Conservation (phyloP, 2,329 filamentous ascomycete species). For the Tympanopsis confertula region DNA sequence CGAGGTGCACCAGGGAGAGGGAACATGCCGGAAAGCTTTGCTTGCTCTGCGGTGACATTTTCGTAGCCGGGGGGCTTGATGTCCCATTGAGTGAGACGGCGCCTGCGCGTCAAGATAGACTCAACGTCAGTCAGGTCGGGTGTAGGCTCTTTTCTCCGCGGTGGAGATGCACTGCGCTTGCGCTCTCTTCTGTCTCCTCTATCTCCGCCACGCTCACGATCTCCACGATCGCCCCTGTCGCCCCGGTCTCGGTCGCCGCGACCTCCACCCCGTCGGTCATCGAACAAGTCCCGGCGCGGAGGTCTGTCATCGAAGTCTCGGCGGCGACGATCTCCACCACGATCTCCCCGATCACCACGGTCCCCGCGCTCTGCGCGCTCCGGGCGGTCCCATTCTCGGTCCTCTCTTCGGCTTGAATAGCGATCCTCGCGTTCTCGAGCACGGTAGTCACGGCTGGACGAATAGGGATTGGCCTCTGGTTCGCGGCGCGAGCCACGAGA, state of each 20-base stretch:
- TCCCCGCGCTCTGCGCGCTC: too few species aligned
- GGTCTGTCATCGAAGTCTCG: slow-evolving; percentile 1
- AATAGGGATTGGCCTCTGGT: slow-evolving; percentile 74
- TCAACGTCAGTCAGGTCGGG: slow-evolving; percentile 81
- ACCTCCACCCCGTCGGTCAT: too few species aligned
- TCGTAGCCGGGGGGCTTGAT: slow-evolving; percentile 98
- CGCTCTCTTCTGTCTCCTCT: slow-evolving; percentile 52
- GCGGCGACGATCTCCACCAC: too few species aligned
- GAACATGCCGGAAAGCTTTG: slow-evolving; percentile 95
- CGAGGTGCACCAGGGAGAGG: slow-evolving; percentile 88
- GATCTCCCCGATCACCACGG: neutral
- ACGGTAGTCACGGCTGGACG: slow-evolving; percentile 81
- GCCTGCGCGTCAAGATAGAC: slow-evolving; percentile 74
- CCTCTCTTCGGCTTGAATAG: slow-evolving; percentile 46
- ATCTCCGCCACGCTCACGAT: slow-evolving; percentile 64
- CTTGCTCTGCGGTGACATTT: slow-evolving; percentile 94
- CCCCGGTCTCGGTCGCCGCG: neutral
- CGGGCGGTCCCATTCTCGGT: slow-evolving; percentile 1
- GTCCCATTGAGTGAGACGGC: slow-evolving; percentile 95
- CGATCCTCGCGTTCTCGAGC: slow-evolving; percentile 89
- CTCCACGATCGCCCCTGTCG: slow-evolving; percentile 34
- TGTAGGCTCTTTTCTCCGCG: slow-evolving; percentile 87
- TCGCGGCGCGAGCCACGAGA: slow-evolving; percentile 59
- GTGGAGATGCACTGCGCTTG: slow-evolving; percentile 42
- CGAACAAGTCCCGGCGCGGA: neutral